Base-by-base conservation (phyloP, 345 rosid genomes). In the Salix udensis region DNA sequence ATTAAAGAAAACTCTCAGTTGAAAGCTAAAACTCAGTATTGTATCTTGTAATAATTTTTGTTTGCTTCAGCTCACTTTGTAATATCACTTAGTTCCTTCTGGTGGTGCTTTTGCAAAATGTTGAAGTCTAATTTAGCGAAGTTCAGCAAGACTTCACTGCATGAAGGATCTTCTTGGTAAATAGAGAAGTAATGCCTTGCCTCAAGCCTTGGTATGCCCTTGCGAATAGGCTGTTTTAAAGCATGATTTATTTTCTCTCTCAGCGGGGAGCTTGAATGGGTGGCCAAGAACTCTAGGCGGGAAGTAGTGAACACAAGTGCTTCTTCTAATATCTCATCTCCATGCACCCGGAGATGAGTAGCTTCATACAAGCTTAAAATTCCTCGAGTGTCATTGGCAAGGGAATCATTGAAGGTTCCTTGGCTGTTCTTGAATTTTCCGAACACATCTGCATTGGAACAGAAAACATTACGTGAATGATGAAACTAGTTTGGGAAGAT, bases 81-180 rank as follows among this genome's bases (percentile, higher is more conserved):
- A 15, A 84, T 70, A 2, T 50, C 66, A 28, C 28, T 55, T 3
- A 84, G 68, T 30, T 86, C 84, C 34, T 80, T n/a, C 65, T 53
- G 78, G 53, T 84, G 82, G 7, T 26, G 8, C 13, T 68, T 42
- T 67, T 83, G 84, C 37, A 83, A 30, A 1, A 65, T 13, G 71
- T 78, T 81, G 78, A 86, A 86, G 48, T 84, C 87, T 13, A 86
- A 23, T 75, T 84, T 86, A 11, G 86, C 84, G 67, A 87, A 74
- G 5, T 66, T 58, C 24, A 84, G 58, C 4, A 87, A 42, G 21
- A 26, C 16, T 28, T 65, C 11, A 58, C 75, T 77, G 16, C 55
- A 70, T 0, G 77, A 55, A 14, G 40, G 11, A 12, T 74, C 75
- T 42, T 31, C 39, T 55, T 69, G 44, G 55, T 84, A 84, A n/a